Evolutionary conservation across 2,329 filamentous ascomycete species (phyloP), one percentile per base, ranked within the genome.

Genomic region (Anisogramma anomala): DNA sequence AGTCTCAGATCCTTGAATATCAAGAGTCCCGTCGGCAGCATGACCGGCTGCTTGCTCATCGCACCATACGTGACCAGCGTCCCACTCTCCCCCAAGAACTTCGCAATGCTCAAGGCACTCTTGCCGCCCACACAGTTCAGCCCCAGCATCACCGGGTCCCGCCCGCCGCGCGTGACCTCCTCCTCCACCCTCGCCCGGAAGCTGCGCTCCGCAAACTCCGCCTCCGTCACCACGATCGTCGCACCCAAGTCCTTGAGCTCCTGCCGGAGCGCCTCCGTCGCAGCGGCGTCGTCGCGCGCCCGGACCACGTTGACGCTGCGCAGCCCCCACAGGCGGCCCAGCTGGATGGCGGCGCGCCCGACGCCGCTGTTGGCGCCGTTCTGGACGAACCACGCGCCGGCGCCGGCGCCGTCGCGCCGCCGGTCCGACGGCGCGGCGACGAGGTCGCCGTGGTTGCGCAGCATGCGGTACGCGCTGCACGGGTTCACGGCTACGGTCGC

Each of bases 321-420:
- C 54, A 91, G 73, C 0, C 89, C 89, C 89, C 88, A 96, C 39
- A 86, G 71, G 52, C 66, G 71, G 2, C 76, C 89, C 1, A 98
- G 68, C 64, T 98, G 91, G 49, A 96, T 91, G 9, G 86, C 89
- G 3, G 88, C 84, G 28, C 91, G 71, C 1, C 91, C 91, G 13
- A 98, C 91, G 9, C 87, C 91, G 31, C 79, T 86, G 62, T 98
- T 98, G 28, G 89, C 91, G 6, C 89, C 91, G 58, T 98, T 98
- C 63, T 98, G 91, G 34, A 98, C 79, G 57, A 95, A 85, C 88
- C 89, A 98, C 42, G 93, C 82, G 41, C 88, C 84, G n/a, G 77
- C 74, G 41, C 84, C 94, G 43, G 88, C 79, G 42, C 84, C 67
- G 43, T 67, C 68, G 36, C 65, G 67, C 17, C 62, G 54, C 34